Evolutionary conservation across 345 rosid species (phyloP).

Genomic region (Diplotaxis tenuifolia): DNA sequence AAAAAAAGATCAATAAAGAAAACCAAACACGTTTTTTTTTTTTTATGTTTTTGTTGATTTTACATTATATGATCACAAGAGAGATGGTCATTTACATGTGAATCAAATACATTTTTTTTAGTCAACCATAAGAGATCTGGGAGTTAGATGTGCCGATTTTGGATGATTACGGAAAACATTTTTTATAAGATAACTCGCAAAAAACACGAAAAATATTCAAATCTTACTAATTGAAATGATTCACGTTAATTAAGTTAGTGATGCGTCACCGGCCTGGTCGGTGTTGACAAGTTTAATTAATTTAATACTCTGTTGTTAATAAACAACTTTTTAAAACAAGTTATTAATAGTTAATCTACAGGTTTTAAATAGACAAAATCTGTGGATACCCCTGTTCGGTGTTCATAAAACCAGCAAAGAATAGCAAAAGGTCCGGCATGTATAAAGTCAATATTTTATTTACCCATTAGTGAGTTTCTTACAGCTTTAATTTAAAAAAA

Average conservation of each 20-base stretch:
- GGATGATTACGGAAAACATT: not conserved
- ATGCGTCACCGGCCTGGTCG: not conserved
- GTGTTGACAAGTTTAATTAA: not conserved
- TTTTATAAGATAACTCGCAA: too few species aligned
- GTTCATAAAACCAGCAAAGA: conserved; percentile 1
- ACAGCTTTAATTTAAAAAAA: not conserved
- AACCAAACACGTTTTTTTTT: too few species aligned
- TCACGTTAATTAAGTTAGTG: not conserved
- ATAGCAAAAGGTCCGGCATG: not conserved
- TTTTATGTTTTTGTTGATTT: too few species aligned
- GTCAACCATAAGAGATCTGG: not conserved
- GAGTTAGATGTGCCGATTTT: too few species aligned
- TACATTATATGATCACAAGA: too few species aligned
- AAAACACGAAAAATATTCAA: not conserved
- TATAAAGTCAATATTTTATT: not conserved
- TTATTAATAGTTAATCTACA: not conserved
- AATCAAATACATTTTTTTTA: too few species aligned
- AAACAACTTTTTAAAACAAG: not conserved
- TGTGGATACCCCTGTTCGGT: conserved; percentile 17
- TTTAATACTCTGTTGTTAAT: not conserved
- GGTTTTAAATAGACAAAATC: not conserved
- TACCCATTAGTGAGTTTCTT: not conserved
- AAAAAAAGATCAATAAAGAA: too few species aligned
- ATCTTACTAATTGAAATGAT: not conserved
- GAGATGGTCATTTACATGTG: too few species aligned